These are phyloP conservation scores for Cladosporium phlei DNA, from an alignment of 2,329 filamentous ascomycete genomes.

Conservation along the genomic window DNA sequence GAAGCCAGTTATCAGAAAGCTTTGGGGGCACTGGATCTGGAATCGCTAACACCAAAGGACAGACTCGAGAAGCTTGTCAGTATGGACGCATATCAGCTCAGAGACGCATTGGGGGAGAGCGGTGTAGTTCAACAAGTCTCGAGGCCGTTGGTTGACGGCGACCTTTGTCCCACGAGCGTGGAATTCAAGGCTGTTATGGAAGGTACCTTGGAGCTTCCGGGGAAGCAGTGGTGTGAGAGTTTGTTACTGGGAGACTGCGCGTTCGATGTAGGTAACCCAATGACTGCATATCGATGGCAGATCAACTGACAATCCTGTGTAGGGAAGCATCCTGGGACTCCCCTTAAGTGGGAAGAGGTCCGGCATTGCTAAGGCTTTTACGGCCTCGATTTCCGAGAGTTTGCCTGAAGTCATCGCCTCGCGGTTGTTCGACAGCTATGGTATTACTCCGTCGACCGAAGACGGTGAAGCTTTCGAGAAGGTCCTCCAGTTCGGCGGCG, in stretches of 20 bases:
- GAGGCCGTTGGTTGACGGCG: constrained; percentile 40
- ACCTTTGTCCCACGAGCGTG: constrained; percentile 32
- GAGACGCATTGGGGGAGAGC: constrained; percentile 36
- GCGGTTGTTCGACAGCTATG: constrained; percentile 37
- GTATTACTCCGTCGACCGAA: constrained; percentile 31
- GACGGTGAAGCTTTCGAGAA: constrained; percentile 39
- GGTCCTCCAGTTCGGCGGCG: constrained; percentile 42
- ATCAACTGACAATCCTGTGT: neutral
- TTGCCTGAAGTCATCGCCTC: constrained; percentile 25
- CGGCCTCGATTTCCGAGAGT: constrained; percentile 30
- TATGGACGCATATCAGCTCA: constrained; percentile 39
- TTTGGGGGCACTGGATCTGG: constrained; percentile 38
- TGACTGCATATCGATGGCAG: too few species aligned
- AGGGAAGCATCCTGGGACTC: constrained; percentile 22
- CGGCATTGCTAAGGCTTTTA: constrained; percentile 34
- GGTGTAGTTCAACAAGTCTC: constrained; percentile 25
- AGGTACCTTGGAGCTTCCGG: constrained; percentile 34
- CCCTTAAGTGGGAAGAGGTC: constrained; percentile 19
- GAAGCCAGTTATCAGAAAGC: constrained; percentile 41
- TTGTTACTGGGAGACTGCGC: constrained; percentile 47
- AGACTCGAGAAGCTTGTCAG: constrained; percentile 39
- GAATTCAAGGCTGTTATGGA: constrained; percentile 20
- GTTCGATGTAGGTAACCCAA: constrained; percentile 36
- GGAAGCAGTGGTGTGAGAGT: constrained; percentile 43
- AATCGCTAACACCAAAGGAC: constrained; percentile 34